A percentile compares a stretch with the other conserved stretches of the same genome.
Conservation (phyloP, 805 yeast genomes). For the Maudiozyma turicensis region DNA sequence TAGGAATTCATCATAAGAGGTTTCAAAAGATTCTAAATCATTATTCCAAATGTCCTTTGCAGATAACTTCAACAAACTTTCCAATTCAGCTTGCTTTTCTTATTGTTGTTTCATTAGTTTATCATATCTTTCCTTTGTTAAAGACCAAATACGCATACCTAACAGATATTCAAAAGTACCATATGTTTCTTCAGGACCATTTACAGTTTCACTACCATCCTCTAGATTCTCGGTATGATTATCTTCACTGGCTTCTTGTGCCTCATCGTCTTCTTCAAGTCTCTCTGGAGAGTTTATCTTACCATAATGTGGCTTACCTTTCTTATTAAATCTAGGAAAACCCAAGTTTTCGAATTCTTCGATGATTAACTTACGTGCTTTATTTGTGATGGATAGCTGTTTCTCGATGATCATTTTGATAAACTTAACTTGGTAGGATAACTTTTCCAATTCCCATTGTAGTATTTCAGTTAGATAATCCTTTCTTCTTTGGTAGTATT, state of each 20-base stretch:
- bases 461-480: slow-evolving; percentile 62
- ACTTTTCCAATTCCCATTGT: slow-evolving; percentile 63
- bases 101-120: slow-evolving; percentile 64
- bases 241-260: slow-evolving; percentile 30
- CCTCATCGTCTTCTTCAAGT: slow-evolving; percentile 9
- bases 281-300: slow-evolving; percentile 14
- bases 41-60: slow-evolving; percentile 84
- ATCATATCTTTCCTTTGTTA: slow-evolving; percentile 83
- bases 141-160: slow-evolving; percentile 90
- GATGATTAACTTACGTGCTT: slow-evolving; percentile 55
- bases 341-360: slow-evolving; percentile 50
- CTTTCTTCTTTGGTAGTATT: slow-evolving; percentile 83
- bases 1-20: slow-evolving; percentile 58
- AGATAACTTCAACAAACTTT: slow-evolving; percentile 48
- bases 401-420: slow-evolving; percentile 81
- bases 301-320: slow-evolving; percentile 52
- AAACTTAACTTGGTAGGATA: slow-evolving; percentile 80
- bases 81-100: slow-evolving; percentile 63
- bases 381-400: slow-evolving; percentile 61
- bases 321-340: slow-evolving; percentile 69
- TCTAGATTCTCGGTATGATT: slow-evolving; percentile 33
- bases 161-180: slow-evolving; percentile 77
- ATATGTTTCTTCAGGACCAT: slow-evolving; percentile 39
- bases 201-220: slow-evolving; percentile 30
- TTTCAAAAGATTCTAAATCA: slow-evolving; percentile 69